Percentiles rank a stretch among this genome's conserved stretches.
Evolutionary conservation across 75 land plant species (phyloP).

Genomic region (Cunninghamia lanceolata): DNA sequence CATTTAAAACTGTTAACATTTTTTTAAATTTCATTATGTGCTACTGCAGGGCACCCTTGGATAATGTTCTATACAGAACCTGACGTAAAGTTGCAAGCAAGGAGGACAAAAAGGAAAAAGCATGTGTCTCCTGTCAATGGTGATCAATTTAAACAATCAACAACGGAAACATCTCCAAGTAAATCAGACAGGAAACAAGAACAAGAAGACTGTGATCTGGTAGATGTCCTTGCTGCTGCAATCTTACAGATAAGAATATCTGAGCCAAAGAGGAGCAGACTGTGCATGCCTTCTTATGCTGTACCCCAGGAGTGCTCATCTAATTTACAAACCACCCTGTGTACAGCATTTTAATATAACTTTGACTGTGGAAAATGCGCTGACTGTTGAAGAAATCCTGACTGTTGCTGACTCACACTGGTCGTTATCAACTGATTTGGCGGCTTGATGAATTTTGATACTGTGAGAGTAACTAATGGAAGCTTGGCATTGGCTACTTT

Average conservation of each 20-base stretch:
- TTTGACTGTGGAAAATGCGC: background rate
- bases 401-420: constrained; percentile 8
- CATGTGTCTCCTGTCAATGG: background rate
- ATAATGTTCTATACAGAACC: constrained; percentile 54
- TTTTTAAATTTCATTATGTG: background rate
- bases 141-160: background rate
- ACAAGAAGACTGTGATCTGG: constrained; percentile 35
- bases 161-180: background rate
- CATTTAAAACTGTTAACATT: background rate
- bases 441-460: background rate
- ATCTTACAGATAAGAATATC: constrained; percentile 58
- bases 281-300: constrained; percentile 36
- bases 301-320: constrained; percentile 46
- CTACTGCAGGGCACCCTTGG: constrained; percentile 69
- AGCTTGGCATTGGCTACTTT: constrained; percentile 7
- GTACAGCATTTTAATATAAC: constrained; percentile 62
- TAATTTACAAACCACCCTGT: constrained; percentile 50
- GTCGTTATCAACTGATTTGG: background rate
- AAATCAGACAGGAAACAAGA: constrained; percentile 10
- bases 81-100: constrained; percentile 19
- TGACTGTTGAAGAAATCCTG: background rate
- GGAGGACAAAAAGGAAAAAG: constrained; percentile 26
- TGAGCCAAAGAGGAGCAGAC: constrained; percentile 57
- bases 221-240: constrained; percentile 55
- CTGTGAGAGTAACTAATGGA: background rate